These are phyloP conservation scores for Colletotrichum agaves DNA, from an alignment of 2,329 filamentous ascomycete species.

Conservation along the genomic window DNA sequence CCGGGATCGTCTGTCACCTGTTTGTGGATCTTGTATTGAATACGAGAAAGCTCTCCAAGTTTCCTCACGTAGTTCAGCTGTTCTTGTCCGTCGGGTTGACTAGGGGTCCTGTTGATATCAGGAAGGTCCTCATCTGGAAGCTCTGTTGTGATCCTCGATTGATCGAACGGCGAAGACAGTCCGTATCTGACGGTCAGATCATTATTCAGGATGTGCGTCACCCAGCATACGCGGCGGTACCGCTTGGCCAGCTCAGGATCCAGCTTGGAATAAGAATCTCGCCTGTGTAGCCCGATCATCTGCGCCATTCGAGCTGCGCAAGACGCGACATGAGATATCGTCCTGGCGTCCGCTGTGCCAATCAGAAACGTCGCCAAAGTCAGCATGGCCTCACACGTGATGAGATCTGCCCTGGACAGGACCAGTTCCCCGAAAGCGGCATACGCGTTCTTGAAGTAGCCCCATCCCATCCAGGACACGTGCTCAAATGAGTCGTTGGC, in stretches of 20 bases:
- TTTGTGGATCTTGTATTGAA: constrained; percentile 19
- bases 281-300: constrained; percentile 18
- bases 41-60: constrained; percentile 13
- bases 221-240: constrained; percentile 23
- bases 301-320: constrained; percentile 10
- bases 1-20: constrained; percentile 4
- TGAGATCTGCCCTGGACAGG: background rate
- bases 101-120: background rate
- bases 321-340: constrained; percentile 9
- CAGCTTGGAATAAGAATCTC: background rate
- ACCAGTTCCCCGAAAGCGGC: constrained; percentile 23
- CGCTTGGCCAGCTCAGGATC: background rate
- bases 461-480: constrained; percentile 16
- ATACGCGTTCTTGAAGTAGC: constrained; percentile 35
- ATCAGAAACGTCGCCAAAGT: constrained; percentile 25
- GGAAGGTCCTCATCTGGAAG: constrained; percentile 5
- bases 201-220: constrained; percentile 15
- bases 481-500: constrained; percentile 23
- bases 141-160: background rate
- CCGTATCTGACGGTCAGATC: constrained; percentile 23
- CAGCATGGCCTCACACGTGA: constrained; percentile 26
- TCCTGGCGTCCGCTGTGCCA: constrained; percentile 22
- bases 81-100: background rate
- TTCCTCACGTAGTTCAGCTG: background rate
- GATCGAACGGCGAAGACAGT: background rate